phyloP scores from a whole-genome alignment of 345 rosid genomes.

The Erodium maritimum region DNA sequence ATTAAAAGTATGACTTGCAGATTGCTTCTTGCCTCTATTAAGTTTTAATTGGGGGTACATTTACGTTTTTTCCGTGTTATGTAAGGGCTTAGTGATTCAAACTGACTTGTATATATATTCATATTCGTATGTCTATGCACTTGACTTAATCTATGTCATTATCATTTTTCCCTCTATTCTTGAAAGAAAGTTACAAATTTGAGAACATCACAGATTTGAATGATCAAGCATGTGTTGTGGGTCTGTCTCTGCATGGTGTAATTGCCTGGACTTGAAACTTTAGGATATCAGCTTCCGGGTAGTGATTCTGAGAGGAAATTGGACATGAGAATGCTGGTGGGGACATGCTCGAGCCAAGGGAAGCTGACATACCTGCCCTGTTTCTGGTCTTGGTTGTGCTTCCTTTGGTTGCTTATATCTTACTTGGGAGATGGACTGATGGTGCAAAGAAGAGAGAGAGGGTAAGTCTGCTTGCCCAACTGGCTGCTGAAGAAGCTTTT shows the following conservation, averaged over 20 bases:
- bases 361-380: slow-evolving; percentile 62
- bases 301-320: slow-evolving; percentile 9
- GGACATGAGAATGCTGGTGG: slow-evolving; percentile 70
- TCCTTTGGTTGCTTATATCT: slow-evolving; percentile 60
- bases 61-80: not conserved
- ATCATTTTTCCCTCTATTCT: not conserved
- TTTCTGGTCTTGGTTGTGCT: slow-evolving; percentile 76
- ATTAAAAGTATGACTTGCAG: too few species aligned
- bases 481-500: slow-evolving; percentile 70
- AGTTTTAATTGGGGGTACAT: too few species aligned
- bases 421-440: slow-evolving; percentile 87
- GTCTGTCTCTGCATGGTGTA: not conserved
- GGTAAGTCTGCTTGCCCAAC: slow-evolving; percentile 49
- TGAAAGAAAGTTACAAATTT: not conserved
- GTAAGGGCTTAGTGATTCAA: not conserved
- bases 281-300: not conserved
- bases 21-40: too few species aligned
- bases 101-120: not conserved
- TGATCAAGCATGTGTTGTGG: not conserved
- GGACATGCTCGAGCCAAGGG: slow-evolving; percentile 97
- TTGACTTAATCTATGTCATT: not conserved
- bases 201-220: not conserved
- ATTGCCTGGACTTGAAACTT: not conserved
- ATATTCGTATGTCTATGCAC: not conserved
- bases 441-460: slow-evolving; percentile 48